A percentile compares a stretch with the other conserved stretches of the same genome.
Evolutionary conservation across 2,329 filamentous ascomycete genomes (phyloP).

Genomic region (Xylaria sp.): DNA sequence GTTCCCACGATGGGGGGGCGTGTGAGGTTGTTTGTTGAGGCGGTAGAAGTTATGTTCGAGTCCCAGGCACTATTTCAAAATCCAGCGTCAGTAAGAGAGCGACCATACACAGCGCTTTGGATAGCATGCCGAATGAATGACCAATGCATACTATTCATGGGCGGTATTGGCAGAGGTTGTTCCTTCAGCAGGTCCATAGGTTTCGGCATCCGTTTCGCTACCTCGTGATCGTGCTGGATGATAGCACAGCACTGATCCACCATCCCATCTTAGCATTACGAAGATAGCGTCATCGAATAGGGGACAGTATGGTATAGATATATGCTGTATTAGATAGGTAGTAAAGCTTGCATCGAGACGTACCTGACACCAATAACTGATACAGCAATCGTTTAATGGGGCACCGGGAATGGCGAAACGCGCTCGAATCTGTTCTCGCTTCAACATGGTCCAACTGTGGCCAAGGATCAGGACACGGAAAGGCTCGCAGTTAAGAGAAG

Average conservation of each 20-base stretch:
- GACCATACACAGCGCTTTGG: neutral
- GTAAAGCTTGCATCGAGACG: neutral
- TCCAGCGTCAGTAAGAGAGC: neutral
- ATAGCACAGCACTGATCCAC: constrained; percentile 60
- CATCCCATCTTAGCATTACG: neutral
- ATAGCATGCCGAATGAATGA: no score
- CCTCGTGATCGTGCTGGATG: constrained; percentile 69
- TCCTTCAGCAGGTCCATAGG: constrained; percentile 36
- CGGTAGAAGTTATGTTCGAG: neutral
- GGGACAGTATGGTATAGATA: neutral
- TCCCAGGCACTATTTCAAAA: constrained; percentile 18
- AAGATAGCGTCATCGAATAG: no score
- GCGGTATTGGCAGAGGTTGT: constrained; percentile 26
- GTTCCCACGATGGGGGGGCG: neutral
- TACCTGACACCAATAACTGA: constrained; percentile 62
- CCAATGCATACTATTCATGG: constrained; percentile 28
- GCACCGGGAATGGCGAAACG: constrained; percentile 64
- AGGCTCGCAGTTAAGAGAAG: neutral
- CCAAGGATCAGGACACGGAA: neutral
- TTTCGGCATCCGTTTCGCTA: constrained; percentile 47
- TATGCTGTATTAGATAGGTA: neutral
- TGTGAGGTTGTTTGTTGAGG: neutral
- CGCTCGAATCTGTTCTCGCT: constrained; percentile 64
- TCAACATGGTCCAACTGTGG: constrained; percentile 60
- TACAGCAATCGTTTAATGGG: constrained; percentile 61